Evolutionary conservation across 495 filamentous ascomycete species (phyloP), one percentile per base, ranked within the genome.

Genomic region (Penicillium angulare): DNA sequence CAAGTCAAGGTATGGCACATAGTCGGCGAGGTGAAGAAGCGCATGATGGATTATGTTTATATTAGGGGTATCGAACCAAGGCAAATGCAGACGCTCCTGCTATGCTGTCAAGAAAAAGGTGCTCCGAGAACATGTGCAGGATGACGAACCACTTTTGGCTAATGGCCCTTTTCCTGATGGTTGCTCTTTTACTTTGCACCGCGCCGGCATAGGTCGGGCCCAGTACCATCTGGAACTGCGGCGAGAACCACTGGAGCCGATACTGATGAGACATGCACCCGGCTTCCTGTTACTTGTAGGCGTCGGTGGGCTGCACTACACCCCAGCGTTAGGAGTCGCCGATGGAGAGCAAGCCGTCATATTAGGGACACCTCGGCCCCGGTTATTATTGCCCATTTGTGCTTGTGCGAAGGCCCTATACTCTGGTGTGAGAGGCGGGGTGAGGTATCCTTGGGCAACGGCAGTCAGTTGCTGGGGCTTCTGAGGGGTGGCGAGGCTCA

Each of bases 351-450:
- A 76, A 27, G 55, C 55, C 43, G 45, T 64, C 22, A 52, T 47
- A 35, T n/a, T n/a, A n/a, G 57, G 49, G 12, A 62, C 38, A 6
- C n/a, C n/a, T n/a, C n/a, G n/a, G n/a, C n/a, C n/a, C n/a, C n/a
- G n/a, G n/a, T n/a, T n/a, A n/a, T 66, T 50, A 39, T 65, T 66
- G 20, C 43, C 59, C 52, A 64, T 55, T 22, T 58, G 57, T 0
- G 46, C 60, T 53, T 63, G 66, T 33, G 58, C 61, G 43, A 84
- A 88, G 42, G 75, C 79, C 46, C 83, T 79, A 17, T 85, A 85
- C 57, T 95, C 90, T 13, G 93, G 93, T 0, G 95, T 97, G 63
- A 97, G 95, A 3, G 93, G 93, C 16, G 93, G 93, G 18, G 93
- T 97, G 49, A 93, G 82, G 64, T 92, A 92, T 18, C 92, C 95